Base-by-base conservation (phyloP, 2,329 filamentous ascomycete genomes). In the Penicillium rolfsii region DNA sequence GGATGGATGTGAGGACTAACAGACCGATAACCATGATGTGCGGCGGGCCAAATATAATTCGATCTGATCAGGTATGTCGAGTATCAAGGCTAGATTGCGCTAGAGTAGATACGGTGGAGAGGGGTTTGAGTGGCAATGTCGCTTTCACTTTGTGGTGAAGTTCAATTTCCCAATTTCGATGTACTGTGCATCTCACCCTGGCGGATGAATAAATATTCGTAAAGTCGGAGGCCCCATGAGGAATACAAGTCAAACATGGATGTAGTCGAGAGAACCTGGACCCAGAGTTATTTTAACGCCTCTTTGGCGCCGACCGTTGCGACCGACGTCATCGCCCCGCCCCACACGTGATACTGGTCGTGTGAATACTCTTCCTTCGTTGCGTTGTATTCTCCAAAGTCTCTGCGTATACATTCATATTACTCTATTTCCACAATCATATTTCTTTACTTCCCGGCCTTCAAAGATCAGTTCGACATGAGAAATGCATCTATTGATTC, bases 1-100 rank as follows among this genome's bases (percentile, higher is more conserved):
- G 81, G 60, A 80, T 80, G 22, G 78, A 64, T 16, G 75, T 67
- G 53, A 80, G 62, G 43, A 74, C 61, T 48, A 80, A 60, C 22
- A 80, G 69, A 24, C 79, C 77, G 60, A 81, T 73, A 56, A 80
- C 76, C 76, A 79, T 78, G 11, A 11, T 53, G 50, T 57, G 52
- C 69, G 68, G 41, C 62, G 28, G 19, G 68, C 5, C 26, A 6
- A 5, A 19, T n/a, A 4, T 22, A 35, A 11, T 12, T 19, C 11
- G 26, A 8, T 24, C 2, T 14, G 11, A 22, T 30, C 16, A 33
- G 11, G 12, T 49, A 43, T 62, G 41, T 45, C 49, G 46, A 52
- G 5, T 22, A 36, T 8, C 30, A 30, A 45, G 19, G 22, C 41
- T 28, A 28, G 40, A 8, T 16, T 3, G 26, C 45, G 26, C 45